Evolutionary conservation across 192 early-diverging fungal species (phyloP).

Genomic region (Chytriomyces sp.): DNA sequence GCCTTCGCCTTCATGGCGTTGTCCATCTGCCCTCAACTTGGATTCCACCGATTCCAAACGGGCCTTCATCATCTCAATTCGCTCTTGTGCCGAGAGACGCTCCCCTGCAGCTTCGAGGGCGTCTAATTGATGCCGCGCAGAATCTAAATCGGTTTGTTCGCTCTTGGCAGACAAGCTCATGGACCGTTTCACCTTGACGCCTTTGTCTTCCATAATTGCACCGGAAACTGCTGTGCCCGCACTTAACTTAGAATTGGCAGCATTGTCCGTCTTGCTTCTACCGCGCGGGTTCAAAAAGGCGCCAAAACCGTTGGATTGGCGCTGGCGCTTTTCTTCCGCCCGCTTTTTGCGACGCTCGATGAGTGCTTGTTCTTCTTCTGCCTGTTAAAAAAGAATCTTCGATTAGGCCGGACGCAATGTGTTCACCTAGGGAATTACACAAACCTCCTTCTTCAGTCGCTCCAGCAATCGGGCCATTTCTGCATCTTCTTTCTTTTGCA

Average conservation of each 20-base stretch:
- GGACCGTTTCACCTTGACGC: conserved; percentile 1
- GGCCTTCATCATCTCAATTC: conserved; percentile 9
- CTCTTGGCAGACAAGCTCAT: not conserved
- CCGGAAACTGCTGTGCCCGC: not conserved
- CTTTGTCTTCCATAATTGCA: not conserved
- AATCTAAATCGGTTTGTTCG: not conserved
- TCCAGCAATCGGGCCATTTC: conserved; percentile 26
- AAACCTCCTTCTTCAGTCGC: conserved; percentile 30
- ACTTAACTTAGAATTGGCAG: not conserved
- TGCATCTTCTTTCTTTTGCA: conserved; percentile 27
- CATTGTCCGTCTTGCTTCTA: conserved; percentile 2
- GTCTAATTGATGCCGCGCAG: not conserved
- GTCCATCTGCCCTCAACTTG: not conserved
- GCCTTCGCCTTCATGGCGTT: not conserved
- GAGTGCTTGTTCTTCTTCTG: conserved; percentile 25
- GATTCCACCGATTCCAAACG: conserved; percentile 9
- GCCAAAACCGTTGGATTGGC: conserved; percentile 8
- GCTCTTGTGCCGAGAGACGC: not conserved
- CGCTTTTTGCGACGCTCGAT: conserved; percentile 17
- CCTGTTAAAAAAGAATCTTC: no score
- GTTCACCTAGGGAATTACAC: no score
- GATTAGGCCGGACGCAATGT: no score
- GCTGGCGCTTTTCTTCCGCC: not conserved
- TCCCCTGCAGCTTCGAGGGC: not conserved
- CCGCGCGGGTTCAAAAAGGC: not conserved